These are phyloP conservation scores for Cyberlindnera petersonii DNA, from an alignment of 805 yeast species.

Conservation along the genomic window DNA sequence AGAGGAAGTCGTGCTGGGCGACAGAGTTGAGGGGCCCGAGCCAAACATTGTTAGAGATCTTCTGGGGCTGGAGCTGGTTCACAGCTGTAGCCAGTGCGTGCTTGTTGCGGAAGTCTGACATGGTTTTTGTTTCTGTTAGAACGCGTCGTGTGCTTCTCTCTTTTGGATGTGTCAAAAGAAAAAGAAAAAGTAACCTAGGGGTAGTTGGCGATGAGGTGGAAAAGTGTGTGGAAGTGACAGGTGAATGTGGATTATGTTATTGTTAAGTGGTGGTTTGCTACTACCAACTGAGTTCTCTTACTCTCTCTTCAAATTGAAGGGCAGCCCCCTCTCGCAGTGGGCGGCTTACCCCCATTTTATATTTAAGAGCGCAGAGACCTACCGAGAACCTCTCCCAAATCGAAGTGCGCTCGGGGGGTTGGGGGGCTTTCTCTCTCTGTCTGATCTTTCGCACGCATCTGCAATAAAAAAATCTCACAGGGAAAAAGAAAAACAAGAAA, in stretches of 20 bases:
- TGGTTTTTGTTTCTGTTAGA: background rate
- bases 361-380: background rate
- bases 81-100: constrained; percentile 26
- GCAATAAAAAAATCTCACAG: too few relatives aligned
- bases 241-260: too few relatives aligned
- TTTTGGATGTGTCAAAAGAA: constrained; percentile 6
- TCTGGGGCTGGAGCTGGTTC: constrained; percentile 37
- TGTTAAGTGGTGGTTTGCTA: too few relatives aligned
- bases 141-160: constrained; percentile 9
- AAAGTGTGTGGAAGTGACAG: background rate
- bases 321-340: background rate
- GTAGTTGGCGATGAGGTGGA: background rate
- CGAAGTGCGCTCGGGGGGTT: too few relatives aligned
- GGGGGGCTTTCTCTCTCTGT: too few relatives aligned
- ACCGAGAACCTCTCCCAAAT: constrained; percentile 3
- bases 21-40: constrained; percentile 45
- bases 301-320: too few relatives aligned
- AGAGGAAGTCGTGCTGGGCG: constrained; percentile 35
- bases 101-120: constrained; percentile 26
- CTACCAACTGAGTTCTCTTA: too few relatives aligned
- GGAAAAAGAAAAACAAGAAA: too few relatives aligned
- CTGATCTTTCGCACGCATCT: too few relatives aligned
- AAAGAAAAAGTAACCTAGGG: background rate
- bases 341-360: constrained; percentile 4
- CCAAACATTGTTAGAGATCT: constrained; percentile 37